These are phyloP conservation scores for Pseudogymnoascus sp. DNA, from an alignment of 2,329 filamentous ascomycete species.

Conservation along the genomic window DNA sequence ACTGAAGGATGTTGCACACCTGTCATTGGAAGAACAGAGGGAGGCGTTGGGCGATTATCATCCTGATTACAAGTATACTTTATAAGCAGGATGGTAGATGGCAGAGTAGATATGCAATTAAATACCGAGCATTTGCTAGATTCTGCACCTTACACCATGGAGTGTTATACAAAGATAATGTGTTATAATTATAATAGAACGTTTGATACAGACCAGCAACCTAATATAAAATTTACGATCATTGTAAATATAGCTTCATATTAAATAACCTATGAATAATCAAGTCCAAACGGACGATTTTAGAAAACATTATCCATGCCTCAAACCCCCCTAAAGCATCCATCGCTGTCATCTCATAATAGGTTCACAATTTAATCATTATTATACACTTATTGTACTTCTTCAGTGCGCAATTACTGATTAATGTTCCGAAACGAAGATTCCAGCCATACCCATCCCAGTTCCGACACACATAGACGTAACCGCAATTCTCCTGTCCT, in stretches of 20 bases:
- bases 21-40: neutral
- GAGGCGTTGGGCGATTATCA: neutral
- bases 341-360: neutral
- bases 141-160: neutral
- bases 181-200: neutral
- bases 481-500: constrained; percentile 73
- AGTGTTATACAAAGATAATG: neutral
- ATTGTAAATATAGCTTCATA: neutral
- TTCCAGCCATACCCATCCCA: constrained; percentile 93
- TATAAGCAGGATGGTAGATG: neutral
- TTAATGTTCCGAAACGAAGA: constrained; percentile 82
- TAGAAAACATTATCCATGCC: neutral
- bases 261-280: neutral
- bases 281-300: neutral
- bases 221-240: neutral
- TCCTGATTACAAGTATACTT: constrained; percentile 8
- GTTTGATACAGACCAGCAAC: neutral
- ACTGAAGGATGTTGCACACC: neutral
- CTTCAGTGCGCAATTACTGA: neutral
- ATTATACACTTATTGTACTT: neutral
- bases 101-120: neutral
- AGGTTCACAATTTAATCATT: neutral
- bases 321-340: neutral
- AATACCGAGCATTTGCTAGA: neutral
- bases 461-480: constrained; percentile 96